These are phyloP conservation scores for Yamadazyma tumulicola DNA, from an alignment of 805 yeast genomes.

Conservation along the genomic window DNA sequence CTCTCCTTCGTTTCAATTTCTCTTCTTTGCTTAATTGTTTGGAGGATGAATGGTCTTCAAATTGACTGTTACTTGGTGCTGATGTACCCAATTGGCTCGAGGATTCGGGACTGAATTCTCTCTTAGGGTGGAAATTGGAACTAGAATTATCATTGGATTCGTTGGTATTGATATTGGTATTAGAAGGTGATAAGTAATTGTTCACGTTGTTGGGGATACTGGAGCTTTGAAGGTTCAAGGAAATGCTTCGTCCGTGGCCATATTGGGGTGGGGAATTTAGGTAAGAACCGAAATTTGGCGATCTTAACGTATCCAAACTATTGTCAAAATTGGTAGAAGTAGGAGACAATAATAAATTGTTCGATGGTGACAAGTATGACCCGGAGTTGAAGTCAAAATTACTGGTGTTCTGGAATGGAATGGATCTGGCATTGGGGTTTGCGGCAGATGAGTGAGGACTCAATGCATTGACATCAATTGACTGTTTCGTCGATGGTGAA, in stretches of 20 bases:
- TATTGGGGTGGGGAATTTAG: slow-evolving; percentile 38
- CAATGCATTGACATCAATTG: slow-evolving; percentile 18
- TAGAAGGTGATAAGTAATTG: slow-evolving; percentile 25
- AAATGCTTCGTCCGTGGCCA: slow-evolving; percentile 8
- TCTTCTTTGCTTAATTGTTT: slow-evolving; percentile 57
- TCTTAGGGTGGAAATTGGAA: background rate
- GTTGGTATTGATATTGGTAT: slow-evolving; percentile 1
- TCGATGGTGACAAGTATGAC: slow-evolving; percentile 34
- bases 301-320: slow-evolving; percentile 32
- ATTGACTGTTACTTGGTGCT: slow-evolving; percentile 19
- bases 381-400: slow-evolving; percentile 22
- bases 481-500: slow-evolving; percentile 31
- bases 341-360: slow-evolving; percentile 31
- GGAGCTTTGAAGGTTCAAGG: slow-evolving; percentile 16
- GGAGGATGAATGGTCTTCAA: slow-evolving; percentile 17
- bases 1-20: slow-evolving; percentile 72
- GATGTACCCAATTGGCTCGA: slow-evolving; percentile 24
- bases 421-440: slow-evolving; percentile 30
- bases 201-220: slow-evolving; percentile 20
- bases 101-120: background rate
- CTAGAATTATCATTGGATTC: slow-evolving; percentile 1
- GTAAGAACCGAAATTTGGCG: slow-evolving; percentile 28
- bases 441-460: slow-evolving; percentile 30
- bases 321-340: slow-evolving; percentile 21
- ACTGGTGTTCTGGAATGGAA: slow-evolving; percentile 17